Conservation (phyloP, 2,329 filamentous ascomycete genomes). For the Colletotrichum echinochloae region DNA sequence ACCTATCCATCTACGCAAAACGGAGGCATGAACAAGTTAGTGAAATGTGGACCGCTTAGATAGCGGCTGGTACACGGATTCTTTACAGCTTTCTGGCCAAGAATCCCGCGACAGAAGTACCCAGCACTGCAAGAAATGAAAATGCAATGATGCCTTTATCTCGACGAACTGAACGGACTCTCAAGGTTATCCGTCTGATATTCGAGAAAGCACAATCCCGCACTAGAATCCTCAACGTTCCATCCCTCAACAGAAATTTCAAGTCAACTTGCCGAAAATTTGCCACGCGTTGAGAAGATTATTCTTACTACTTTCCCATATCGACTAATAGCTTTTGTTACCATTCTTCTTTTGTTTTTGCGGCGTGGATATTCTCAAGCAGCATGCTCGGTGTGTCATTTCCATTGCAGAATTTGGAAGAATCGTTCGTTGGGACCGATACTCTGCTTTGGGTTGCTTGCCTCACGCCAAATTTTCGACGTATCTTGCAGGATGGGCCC, state of each 20-base stretch:
- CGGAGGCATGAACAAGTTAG: not conserved
- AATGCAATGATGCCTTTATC: not conserved
- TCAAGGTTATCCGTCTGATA: not conserved
- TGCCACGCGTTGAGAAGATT: not conserved
- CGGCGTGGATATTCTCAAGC: no score
- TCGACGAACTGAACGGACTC: not conserved
- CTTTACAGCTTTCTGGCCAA: not conserved
- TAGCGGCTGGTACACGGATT: not conserved
- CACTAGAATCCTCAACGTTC: not conserved
- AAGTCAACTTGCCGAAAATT: not conserved
- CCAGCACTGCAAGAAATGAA: not conserved
- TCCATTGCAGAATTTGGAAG: no score
- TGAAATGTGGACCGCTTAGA: not conserved
- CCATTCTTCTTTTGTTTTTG: no score
- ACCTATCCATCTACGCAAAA: slow-evolving; percentile 1
- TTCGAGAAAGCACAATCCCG: no score
- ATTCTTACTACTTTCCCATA: not conserved
- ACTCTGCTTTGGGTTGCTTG: not conserved
- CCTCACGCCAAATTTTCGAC: no score
- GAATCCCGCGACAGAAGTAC: no score
- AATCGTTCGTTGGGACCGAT: no score
- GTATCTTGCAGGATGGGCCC: not conserved
- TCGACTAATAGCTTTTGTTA: no score
- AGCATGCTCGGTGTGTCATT: no score
- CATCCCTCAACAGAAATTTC: not conserved